Base-by-base conservation (phyloP, 1,139 yeast genomes). In the Blastobotrys ciferrii region DNA sequence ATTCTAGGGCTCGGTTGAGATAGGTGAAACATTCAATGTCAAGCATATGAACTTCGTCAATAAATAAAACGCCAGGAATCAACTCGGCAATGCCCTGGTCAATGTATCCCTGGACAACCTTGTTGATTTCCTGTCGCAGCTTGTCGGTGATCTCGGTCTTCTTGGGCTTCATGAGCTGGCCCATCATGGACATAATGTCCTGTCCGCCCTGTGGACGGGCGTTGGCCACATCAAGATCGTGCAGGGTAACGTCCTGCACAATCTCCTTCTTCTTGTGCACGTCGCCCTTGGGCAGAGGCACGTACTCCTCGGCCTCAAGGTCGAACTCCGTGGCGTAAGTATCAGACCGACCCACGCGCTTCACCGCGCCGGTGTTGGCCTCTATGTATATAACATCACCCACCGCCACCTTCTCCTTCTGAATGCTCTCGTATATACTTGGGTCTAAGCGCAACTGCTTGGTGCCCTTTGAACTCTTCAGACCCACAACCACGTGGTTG, bases 181-280 rank as follows among this genome's bases (percentile, higher is more conserved):
- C 98, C 98, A 92, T 92, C 96, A 94, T 88, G 6, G 97, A 88
- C 65, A 92, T 78, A 45, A 94, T 95, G 65, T 92, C 98, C 71
- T 94, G 98, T 30, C 98, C 98, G 57, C 98, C 98, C 71, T 92
- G 98, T 12, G 99, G 98, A 62, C 91, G 81, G 1, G 98, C 91
- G 65, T 92, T 92, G 45, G 98, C 98, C 44, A 88, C 84, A 70
- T 92, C 99, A 64, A 92, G 75, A 66, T 92, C 99, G 65, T 94
- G 97, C 59, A 92, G 77, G 1, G 98, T 88, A 42, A 92, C 96
- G 64, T 92, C 98, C 70, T 92, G 99, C 15, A 94, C 96, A 60
- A 92, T 89, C 69, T 92, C 98, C 70, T 92, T 92, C 78, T 91
- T 92, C 71, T 94, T 94, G 73, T 94, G 98, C 33, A 92, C 98